Base-by-base conservation (phyloP, 2,329 filamentous ascomycete genomes). In the Colletotrichum sansevieriae region DNA sequence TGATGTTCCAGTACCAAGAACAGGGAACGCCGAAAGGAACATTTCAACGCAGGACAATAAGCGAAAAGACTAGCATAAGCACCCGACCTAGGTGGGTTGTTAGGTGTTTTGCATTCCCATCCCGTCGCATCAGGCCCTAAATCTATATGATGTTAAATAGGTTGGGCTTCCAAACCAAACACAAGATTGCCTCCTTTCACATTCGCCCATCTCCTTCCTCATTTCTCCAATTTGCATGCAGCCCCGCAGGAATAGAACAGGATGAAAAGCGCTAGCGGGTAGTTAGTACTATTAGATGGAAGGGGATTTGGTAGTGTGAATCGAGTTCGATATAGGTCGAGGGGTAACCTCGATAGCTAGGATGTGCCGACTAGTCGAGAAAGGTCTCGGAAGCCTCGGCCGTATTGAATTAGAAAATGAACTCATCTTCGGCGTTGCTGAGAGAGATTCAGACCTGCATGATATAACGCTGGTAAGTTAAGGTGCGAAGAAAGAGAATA, bases 361-460 rank as follows among this genome's bases (percentile, higher is more conserved):
- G 43, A 46, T 15, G 43, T 46, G n/a, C 43, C 43, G 43, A 46
- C 43, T 18, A 4, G 43, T 46, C n/a, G n/a, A 20, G 43, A 20
- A 20, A 7, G 43, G 15, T 20, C 43, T 46, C 11, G 18, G n/a
- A 20, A 46, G n/a, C 43, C 5, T 2, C n/a, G 9, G 43, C 43
- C 43, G 11, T 12, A 46, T 46, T 46, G 43, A 46, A 9, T 20
- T 20, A 20, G 43, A 18, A 20, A 46, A 20, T 46, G 5, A 20
- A 20, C 43, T 46, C 15, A 46, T 46, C n/a, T 46, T 46, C 43
- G 43, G 5, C n/a, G 43, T 20, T 12, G n/a, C 43, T 20, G 43
- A 46, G n/a, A 46, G 43, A 20, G 43, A 46, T 46, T 9, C n/a
- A 46, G 43, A 46, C 43, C 43, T 46, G 43, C 43, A 46, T 20